phyloP scores from a whole-genome alignment of 306 rosid genomes.

The Castanea crenata region DNA sequence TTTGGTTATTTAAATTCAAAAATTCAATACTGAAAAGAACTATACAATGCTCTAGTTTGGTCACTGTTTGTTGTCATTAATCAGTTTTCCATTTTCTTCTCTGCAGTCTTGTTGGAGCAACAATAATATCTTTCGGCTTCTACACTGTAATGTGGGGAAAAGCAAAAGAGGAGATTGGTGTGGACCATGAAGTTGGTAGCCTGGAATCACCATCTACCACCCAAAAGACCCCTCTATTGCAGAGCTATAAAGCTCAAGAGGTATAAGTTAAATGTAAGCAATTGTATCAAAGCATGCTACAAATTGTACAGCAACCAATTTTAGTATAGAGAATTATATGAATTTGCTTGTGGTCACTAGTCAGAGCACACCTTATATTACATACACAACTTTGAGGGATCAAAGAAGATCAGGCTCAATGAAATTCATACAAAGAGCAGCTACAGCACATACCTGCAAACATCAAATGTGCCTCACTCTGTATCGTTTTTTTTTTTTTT shows the following conservation, averaged over 20 bases:
- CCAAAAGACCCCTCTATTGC: constrained; percentile 60
- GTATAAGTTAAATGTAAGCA: constrained; percentile 14
- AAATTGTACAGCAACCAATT: background rate
- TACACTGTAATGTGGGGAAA: constrained; percentile 95
- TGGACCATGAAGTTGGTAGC: constrained; percentile 25
- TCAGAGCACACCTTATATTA: background rate
- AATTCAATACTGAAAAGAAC: background rate
- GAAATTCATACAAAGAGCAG: background rate
- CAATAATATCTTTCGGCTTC: constrained; percentile 71
- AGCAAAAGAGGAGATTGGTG: constrained; percentile 50
- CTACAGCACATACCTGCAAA: background rate
- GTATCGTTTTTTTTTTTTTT: no score
- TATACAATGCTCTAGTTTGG: background rate
- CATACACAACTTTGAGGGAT: background rate
- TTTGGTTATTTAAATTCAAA: background rate
- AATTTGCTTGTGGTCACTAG: background rate
- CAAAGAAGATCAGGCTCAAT: background rate
- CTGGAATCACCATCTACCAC: constrained; percentile 37
- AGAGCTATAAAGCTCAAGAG: constrained; percentile 28
- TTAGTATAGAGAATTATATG: background rate
- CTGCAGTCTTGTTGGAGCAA: constrained; percentile 73
- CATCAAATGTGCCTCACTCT: background rate
- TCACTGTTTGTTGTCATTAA: background rate
- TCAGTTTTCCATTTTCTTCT: background rate
- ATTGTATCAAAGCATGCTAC: background rate